Base-by-base conservation (phyloP, 805 yeast species). In the Ogataea minuta region DNA sequence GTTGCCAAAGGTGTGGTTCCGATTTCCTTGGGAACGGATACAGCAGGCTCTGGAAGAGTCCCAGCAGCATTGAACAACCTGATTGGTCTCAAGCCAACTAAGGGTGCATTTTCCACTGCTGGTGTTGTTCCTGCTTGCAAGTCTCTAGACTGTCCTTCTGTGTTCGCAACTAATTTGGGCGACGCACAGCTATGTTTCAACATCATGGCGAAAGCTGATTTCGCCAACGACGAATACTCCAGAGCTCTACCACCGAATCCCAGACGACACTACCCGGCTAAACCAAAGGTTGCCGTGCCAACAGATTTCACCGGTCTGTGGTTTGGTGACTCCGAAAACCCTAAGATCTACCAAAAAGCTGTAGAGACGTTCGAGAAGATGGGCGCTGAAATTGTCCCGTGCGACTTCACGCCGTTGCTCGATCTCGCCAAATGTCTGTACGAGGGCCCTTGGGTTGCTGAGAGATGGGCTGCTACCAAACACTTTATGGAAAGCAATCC, bases 371-470 rank as follows among this genome's bases (percentile, higher is more conserved):
- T 83, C 43, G 62, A 68, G 28, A 53, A 65, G 28, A 52, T 74
- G 11, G 84, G 86, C 35, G 85, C 83, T 29, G 67, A 69, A 28
- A 64, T 86, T 20, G 72, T 76, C 15, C 67, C 79, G 9, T 61
- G 81, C 29, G 90, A 88, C 63, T 90, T 91, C 59, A 62, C 81
- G 12, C 85, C 89, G 4, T 68, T 91, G 28, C 68, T 86, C 45
- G 84, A 84, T 25, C 71, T 91, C 41, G 99, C 98, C 12, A 77
- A 77, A 52, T 85, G 93, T 57, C 72, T 91, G 25, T 91, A 91
- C 60, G 97, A 91, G 57, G 99, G 99, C 43, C 85, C 98, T n/a
- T 91, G 99, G 99, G 98, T 91, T 9, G 87, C 95, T 16, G 99
- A 91, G 67, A 77, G 99, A 52, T 89, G 79, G 66, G 79, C 87